Evolutionary conservation across 2,329 filamentous ascomycete genomes (phyloP).

Genomic region (Aspergillus ochraceoroseus): DNA sequence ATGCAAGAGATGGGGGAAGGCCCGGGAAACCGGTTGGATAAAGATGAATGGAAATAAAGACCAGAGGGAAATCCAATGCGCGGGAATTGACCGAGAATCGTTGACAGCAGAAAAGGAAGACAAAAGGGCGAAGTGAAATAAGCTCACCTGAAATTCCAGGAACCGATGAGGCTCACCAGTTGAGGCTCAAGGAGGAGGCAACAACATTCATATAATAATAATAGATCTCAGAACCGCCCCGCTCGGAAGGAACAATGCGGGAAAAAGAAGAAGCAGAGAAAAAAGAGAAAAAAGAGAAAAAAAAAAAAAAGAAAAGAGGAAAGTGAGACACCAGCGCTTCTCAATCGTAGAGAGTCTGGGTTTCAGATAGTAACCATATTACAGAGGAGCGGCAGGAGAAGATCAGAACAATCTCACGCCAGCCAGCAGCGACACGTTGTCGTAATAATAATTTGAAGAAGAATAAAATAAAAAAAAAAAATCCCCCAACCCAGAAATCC

Average conservation of each 20-base stretch:
- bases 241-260: conserved; percentile 1
- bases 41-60: too few relatives aligned
- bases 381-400: not conserved
- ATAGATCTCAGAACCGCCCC: conserved; percentile 4
- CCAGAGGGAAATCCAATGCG: too few relatives aligned
- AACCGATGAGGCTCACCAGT: conserved; percentile 21
- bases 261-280: not conserved
- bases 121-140: conserved; percentile 12
- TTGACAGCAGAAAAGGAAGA: not conserved
- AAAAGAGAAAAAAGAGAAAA: conserved; percentile 6
- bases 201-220: conserved; percentile 9
- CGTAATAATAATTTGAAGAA: too few relatives aligned
- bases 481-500: too few relatives aligned
- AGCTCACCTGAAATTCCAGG: conserved; percentile 19
- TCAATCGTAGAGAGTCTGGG: conserved; percentile 4
- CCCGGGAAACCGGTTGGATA: too few relatives aligned
- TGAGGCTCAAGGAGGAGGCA: conserved; percentile 14
- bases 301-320: conserved; percentile 2
- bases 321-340: conserved; percentile 10
- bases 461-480: too few relatives aligned
- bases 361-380: not conserved
- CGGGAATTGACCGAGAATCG: not conserved
- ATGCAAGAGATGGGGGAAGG: too few relatives aligned
- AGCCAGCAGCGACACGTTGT: too few relatives aligned
- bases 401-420: too few relatives aligned